Percentiles rank a stretch among this genome's conserved stretches.
phyloP scores from a whole-genome alignment of 345 rosid species.

The Arabis alpina region DNA sequence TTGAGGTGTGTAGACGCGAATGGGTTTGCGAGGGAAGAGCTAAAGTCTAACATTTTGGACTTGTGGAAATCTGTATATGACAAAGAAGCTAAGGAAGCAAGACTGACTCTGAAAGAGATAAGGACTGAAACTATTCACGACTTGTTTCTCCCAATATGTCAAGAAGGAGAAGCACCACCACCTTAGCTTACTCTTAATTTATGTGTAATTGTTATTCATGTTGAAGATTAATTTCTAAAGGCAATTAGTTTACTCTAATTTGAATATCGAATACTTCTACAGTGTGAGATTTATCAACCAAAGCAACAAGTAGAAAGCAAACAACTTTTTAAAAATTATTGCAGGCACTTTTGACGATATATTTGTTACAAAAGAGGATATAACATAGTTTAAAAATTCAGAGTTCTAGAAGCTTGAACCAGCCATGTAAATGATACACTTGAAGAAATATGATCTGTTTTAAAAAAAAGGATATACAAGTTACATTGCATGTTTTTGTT shows the following conservation, averaged over 20 bases:
- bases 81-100: no score
- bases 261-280: not conserved
- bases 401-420: constrained; percentile 29
- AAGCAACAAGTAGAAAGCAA: no score
- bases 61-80: not conserved
- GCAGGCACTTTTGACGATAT: not conserved
- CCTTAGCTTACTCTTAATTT: no score
- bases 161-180: no score
- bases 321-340: no score
- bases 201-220: no score
- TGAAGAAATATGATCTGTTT: not conserved
- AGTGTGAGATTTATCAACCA: not conserved
- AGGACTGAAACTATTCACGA: no score
- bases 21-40: not conserved
- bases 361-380: constrained; percentile 6
- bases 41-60: not conserved
- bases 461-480: not conserved
- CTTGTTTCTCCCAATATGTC: no score
- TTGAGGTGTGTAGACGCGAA: not conserved
- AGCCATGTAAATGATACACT: constrained; percentile 19
- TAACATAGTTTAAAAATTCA: not conserved
- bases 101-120: no score
- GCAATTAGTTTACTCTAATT: not conserved
- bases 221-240: not conserved
- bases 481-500: constrained; percentile 32